Base-by-base conservation (phyloP, 2,329 filamentous ascomycete species). In the Chlorencoelia australis region DNA sequence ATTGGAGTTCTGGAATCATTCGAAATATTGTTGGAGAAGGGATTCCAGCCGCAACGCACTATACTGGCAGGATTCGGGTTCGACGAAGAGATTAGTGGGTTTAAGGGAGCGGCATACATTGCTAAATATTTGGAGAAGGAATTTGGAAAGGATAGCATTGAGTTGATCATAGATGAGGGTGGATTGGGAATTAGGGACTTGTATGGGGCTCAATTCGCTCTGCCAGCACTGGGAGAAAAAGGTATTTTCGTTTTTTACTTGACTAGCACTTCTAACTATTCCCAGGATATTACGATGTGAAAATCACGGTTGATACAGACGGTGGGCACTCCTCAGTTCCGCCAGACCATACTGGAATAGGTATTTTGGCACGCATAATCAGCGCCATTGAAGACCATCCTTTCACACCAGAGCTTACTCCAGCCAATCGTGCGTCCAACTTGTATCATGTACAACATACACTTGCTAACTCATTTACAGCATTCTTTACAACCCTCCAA, bases 261-360 rank as follows among this genome's bases (percentile, higher is more conserved):
- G 26, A 13, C 7, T 11, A 19, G 11, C 7, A n/a, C 21, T 26
- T 13, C 29, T 37, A 22, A 36, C 3, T 8, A 27, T 16, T 16
- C 3, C 19, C 13, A 43, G 41, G 46, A 5, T 46, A 49, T 24
- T 18, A 41, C 10, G 48, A 75, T 39, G 60, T 77, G 2, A 71
- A 78, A 44, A 60, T 81, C 14, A 69, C 68, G 48, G 58, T 79
- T 18, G 64, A 70, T 5, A 64, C 73, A 3, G 64, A 64, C 3
- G 76, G 76, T 13, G 76, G 76, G 0, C 76, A 81, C 53, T 74
- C 69, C 35, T 78, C 70, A 3, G 57, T 64, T 1, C 71, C 75
- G 26, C 70, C 70, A 11, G 65, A 72, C 1, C 78, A 84, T 55
- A 83, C 78, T 0, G 75, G 75, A 9, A 82, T 84, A 36, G 79